Base-by-base conservation (phyloP, 768 basidiomycete genomes). In the Xerocomellus chrysenteron region DNA sequence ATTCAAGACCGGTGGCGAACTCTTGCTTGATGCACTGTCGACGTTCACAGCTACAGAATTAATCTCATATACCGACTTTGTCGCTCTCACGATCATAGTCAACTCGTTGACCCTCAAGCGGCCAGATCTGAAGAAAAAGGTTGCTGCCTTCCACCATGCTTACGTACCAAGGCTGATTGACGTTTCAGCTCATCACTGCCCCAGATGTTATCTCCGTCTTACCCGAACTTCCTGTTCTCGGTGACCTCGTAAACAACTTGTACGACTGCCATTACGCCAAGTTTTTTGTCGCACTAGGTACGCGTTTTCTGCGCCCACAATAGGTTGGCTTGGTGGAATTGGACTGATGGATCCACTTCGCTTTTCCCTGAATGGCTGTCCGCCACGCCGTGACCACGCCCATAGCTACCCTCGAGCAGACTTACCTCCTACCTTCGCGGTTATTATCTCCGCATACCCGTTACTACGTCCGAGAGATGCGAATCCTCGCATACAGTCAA, bases 11-110 rank as follows among this genome's bases (percentile, higher is more conserved):
- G 94, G 85, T 5, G 86, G 86, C n/a, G 85, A 87, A 37, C 83
- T 97, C 11, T 79, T 98, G 56, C 82, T 94, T 46, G 96, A 98
- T 63, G 92, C 94, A 0, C 77, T 99, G 2, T 90, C 90, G 12
- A 98, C 96, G 0, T 98, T 98, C 67, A 98, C 94, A 0, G 94
- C 95, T 1, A 88, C 87, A 0, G 96, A 99, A 65, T 76, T 98
- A 14, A 75, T 98, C 52, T 76, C 83, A 0, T 97, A 96, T 68
- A 90, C 93, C 58, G 90, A 94, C 57, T 96, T 97, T 66, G 92
- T 98, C 42, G 83, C 85, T 0, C 78, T 95, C 26, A 87, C 90
- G 9, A 87, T 98, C 35, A 82, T 98, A 44, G 79, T 86, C n/a
- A 85, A 86, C 53, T 81, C 87, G 8, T 76, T 98, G 11, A 82